These are phyloP conservation scores for Ustilago esculenta DNA, from an alignment of 1,284 basidiomycete genomes.

Conservation along the genomic window DNA sequence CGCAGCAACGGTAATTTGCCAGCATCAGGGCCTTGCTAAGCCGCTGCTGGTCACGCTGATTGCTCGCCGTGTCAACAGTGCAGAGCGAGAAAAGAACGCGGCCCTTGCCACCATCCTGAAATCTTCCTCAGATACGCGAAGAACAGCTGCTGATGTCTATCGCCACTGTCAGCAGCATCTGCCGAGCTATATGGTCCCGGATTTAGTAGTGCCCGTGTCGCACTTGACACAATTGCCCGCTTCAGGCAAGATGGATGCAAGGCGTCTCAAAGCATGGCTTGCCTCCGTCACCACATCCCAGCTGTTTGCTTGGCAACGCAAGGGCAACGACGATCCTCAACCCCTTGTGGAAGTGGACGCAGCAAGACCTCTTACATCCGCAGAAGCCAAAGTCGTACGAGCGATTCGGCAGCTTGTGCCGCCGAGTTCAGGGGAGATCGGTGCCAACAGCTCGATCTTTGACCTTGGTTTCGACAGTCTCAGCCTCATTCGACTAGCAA, in stretches of 20 bases:
- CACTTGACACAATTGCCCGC: slow-evolving; percentile 13
- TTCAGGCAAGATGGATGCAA: slow-evolving; percentile 14
- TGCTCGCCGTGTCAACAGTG: too few relatives aligned
- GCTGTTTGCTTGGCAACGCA: slow-evolving; percentile 6
- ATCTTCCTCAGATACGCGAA: too few relatives aligned
- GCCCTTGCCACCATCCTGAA: too few relatives aligned
- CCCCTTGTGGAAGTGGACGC: too few relatives aligned
- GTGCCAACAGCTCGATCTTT: too few relatives aligned
- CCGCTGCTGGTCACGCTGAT: slow-evolving; percentile 18
- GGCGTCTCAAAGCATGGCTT: slow-evolving; percentile 13
- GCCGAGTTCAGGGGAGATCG: too few relatives aligned
- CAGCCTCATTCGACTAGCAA: slow-evolving; percentile 12
- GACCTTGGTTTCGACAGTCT: slow-evolving; percentile 25
- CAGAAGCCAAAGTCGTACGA: too few relatives aligned
- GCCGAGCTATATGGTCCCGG: slow-evolving; percentile 23
- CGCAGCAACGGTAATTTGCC: slow-evolving; percentile 10
- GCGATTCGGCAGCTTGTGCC: too few relatives aligned
- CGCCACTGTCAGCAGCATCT: slow-evolving; percentile 13
- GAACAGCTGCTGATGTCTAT: background rate
- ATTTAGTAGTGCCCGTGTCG: slow-evolving; percentile 9
- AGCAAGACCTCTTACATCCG: too few relatives aligned
- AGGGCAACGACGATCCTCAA: too few relatives aligned
- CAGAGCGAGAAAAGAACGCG: too few relatives aligned
- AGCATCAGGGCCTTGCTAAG: slow-evolving; percentile 6
- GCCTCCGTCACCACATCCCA: slow-evolving; percentile 2